Conservation (phyloP, 225 moss, liverwort and hornwort genomes). For the Thuidium tamariscinum region DNA sequence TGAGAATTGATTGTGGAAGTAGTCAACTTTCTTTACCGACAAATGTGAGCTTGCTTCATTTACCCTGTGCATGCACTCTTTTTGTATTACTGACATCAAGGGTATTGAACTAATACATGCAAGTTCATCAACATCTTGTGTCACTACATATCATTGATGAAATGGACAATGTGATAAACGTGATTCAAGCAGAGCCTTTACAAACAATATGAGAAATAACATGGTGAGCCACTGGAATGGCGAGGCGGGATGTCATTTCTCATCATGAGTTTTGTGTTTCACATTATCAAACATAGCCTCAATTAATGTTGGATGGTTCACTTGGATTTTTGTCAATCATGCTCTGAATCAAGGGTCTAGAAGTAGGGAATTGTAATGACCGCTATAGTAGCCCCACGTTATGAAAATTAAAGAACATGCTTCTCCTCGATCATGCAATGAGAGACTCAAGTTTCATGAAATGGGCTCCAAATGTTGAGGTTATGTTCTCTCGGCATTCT, state of each 20-base stretch:
- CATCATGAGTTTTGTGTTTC: fast-evolving
- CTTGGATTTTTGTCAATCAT: neutral
- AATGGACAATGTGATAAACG: neutral
- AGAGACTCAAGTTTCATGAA: neutral
- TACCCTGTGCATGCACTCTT: neutral
- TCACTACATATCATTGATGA: neutral
- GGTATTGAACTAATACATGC: too few species aligned
- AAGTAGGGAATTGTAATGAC: neutral
- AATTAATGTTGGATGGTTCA: too few species aligned
- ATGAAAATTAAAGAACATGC: neutral
- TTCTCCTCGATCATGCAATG: neutral
- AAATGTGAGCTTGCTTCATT: conserved; percentile 9
- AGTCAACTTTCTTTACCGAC: conserved; percentile 15
- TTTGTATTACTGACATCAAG: neutral
- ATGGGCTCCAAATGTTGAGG: neutral
- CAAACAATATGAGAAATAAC: neutral
- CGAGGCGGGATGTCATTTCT: neutral
- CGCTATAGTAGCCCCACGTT: neutral
- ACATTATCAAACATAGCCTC: neutral
- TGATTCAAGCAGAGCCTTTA: neutral
- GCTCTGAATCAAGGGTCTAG: neutral
- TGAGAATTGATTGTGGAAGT: too few species aligned
- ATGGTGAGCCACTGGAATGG: neutral
- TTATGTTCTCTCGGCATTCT: neutral
- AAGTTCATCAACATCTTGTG: neutral